phyloP scores from a whole-genome alignment of 768 basidiomycete species.

The Psilocybe sp. region DNA sequence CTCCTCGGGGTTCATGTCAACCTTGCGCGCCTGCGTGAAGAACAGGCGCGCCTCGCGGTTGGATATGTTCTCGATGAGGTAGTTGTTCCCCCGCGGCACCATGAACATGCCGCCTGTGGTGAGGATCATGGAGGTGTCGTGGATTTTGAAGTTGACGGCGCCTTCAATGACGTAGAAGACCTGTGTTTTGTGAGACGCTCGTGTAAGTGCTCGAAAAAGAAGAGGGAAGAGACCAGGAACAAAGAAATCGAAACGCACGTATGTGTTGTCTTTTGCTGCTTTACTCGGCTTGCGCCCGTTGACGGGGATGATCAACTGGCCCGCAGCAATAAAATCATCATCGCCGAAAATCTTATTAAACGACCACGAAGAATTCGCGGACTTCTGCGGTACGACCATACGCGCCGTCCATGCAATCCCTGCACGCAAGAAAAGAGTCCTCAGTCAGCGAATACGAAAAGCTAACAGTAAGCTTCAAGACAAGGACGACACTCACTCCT shows the following conservation, averaged over 20 bases:
- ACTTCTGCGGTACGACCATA: conserved; percentile 60
- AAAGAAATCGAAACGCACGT: conserved; percentile 17
- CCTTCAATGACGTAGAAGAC: conserved; percentile 79
- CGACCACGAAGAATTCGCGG: conserved; percentile 66
- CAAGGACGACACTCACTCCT: conserved; percentile 58
- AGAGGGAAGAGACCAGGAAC: not conserved
- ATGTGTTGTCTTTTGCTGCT: conserved; percentile 86
- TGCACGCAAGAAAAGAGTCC: no score
- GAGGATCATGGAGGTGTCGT: conserved; percentile 75
- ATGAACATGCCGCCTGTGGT: conserved; percentile 84
- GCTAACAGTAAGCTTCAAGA: no score
- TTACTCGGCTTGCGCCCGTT: conserved; percentile 83
- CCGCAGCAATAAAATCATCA: conserved; percentile 87
- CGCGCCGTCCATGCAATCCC: conserved; percentile 77
- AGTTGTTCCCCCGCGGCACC: conserved; percentile 90
- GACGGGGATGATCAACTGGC: conserved; percentile 80
- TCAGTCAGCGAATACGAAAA: no score
- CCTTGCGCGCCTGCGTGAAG: conserved; percentile 83
- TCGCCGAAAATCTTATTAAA: conserved; percentile 95
- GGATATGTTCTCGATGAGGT: conserved; percentile 85
- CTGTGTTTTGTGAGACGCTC: conserved; percentile 21
- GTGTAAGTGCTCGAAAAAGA: no score
- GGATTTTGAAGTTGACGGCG: conserved; percentile 81
- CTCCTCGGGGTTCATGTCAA: conserved; percentile 24
- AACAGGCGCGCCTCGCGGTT: conserved; percentile 80